Base-by-base conservation (phyloP, 345 rosid species). In the Litchi chinensis region DNA sequence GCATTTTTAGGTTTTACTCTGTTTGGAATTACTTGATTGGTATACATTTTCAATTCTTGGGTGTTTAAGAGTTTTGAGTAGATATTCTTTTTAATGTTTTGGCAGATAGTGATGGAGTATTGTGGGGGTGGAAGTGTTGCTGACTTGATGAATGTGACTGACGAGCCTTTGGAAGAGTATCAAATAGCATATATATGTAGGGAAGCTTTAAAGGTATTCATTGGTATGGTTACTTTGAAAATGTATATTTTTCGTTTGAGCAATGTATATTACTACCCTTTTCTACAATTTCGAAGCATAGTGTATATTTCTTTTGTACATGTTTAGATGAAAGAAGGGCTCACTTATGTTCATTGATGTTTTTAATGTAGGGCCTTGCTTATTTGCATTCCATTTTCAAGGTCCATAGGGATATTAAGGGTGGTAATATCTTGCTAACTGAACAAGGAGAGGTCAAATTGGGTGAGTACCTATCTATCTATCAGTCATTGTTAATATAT, bases 71-170 rank as follows among this genome's bases (percentile, higher is more conserved):
- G 74, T 39, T 76, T 83, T 46, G 79, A 68, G 73, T 79, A 77
- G 79, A 77, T 83, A 52, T 13, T 66, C n/a, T 56, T 78, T 84
- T 83, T 11, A 68, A 60, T 84, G 64, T 79, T 82, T 73, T 86
- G 87, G 88, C 99, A 96, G 99, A 96, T 94, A 85, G 98, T 96
- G 81, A 96, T 96, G 99, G 99, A 96, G 88, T 96, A 96, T 70
- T 96, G 99, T 82, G 98, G 99, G 63, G 98, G 98, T 88, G 99
- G 99, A 83, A 96, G 99, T 71, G 94, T 96, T 70, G 93, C 97
- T 83, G 99, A 92, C 86, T 86, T 96, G 79, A 96, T 96, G 98
- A 90, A 93, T 86, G 97, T 85, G 74, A 85, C 93, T 13, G 98
- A 94, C 75, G 97, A 93, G 84, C 83, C 99, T 44, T 84, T 96